A percentile compares a stretch with the other conserved stretches of the same genome.
phyloP scores from a whole-genome alignment of 495 filamentous ascomycete genomes.

The Friedmanniomyces simplex region DNA sequence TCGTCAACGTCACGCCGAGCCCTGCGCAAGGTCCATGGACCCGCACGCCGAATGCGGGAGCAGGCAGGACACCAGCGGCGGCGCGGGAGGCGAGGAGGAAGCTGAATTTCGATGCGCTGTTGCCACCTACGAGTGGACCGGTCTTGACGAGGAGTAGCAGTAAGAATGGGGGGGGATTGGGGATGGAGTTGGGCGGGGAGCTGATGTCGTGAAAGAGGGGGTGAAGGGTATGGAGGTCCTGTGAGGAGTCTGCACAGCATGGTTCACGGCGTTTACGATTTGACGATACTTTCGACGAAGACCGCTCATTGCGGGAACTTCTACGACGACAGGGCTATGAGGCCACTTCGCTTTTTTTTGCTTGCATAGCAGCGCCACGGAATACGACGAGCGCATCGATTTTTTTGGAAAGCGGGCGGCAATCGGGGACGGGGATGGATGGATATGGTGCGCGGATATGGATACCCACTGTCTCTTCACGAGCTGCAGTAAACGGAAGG shows the following conservation, averaged over 20 bases:
- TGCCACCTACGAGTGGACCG: conserved; percentile 40
- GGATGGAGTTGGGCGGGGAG: conserved; percentile 50
- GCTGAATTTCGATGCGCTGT: conserved; percentile 58
- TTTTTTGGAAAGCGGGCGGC: no score
- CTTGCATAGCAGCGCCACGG: not conserved
- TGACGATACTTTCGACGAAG: not conserved
- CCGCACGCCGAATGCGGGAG: conserved; percentile 32
- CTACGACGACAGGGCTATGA: not conserved
- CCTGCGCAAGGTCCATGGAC: conserved; percentile 75
- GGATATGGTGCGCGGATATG: not conserved
- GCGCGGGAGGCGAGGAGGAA: conserved; percentile 47
- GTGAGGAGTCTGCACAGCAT: not conserved
- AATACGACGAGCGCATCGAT: no score
- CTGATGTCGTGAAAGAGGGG: conserved; percentile 35
- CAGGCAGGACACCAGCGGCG: conserved; percentile 47
- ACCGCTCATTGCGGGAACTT: not conserved
- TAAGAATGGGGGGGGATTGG: conserved; percentile 26
- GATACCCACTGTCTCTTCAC: conserved; percentile 3
- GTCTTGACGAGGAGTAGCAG: conserved; percentile 24
- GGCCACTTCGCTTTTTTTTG: not conserved
- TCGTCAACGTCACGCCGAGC: conserved; percentile 91
- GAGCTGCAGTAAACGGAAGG: not conserved
- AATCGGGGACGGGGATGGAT: not conserved
- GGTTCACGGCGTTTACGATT: conserved; percentile 13
- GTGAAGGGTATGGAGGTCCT: no score